Conservation (phyloP, 139 green algal genomes). For the Chlamydomonas asymmetrica region DNA sequence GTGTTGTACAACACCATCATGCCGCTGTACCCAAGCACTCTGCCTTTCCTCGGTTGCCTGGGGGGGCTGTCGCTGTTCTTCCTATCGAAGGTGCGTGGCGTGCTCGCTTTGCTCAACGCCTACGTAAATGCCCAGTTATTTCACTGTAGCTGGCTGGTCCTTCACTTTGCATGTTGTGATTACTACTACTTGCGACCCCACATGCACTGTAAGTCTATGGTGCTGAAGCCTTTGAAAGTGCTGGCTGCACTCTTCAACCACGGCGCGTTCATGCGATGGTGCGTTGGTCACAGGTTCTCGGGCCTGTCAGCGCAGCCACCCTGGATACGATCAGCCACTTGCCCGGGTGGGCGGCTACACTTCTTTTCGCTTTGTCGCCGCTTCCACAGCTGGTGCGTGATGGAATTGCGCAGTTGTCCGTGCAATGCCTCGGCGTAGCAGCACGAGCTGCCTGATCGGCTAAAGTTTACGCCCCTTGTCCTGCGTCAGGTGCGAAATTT, state of each 20-base stretch:
- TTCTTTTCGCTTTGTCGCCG: constrained; percentile 60
- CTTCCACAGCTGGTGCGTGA: constrained; percentile 65
- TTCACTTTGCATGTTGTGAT: background rate
- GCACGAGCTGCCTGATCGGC: too few relatives aligned
- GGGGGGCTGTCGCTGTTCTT: background rate
- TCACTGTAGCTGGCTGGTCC: background rate
- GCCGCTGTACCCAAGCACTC: background rate
- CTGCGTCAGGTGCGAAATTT: constrained; percentile 69
- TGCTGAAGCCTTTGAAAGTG: too few relatives aligned
- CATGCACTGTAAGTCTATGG: too few relatives aligned
- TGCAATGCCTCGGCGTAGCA: too few relatives aligned
- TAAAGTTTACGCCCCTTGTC: background rate
- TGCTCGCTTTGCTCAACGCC: too few relatives aligned
- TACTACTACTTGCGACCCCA: too few relatives aligned
- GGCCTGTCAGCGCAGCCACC: too few relatives aligned
- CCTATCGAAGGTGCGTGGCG: too few relatives aligned
- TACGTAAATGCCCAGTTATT: background rate
- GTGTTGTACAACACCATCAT: constrained; percentile 39
- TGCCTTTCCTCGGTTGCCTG: constrained; percentile 23
- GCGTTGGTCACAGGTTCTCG: too few relatives aligned
- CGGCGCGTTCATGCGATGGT: too few relatives aligned
- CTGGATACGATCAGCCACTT: constrained; percentile 40
- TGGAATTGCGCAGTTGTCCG: too few relatives aligned
- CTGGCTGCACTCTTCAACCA: too few relatives aligned
- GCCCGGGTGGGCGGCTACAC: constrained; percentile 57